Evolutionary conservation across 306 rosid species (phyloP).

Genomic region (Vigna mungo): DNA sequence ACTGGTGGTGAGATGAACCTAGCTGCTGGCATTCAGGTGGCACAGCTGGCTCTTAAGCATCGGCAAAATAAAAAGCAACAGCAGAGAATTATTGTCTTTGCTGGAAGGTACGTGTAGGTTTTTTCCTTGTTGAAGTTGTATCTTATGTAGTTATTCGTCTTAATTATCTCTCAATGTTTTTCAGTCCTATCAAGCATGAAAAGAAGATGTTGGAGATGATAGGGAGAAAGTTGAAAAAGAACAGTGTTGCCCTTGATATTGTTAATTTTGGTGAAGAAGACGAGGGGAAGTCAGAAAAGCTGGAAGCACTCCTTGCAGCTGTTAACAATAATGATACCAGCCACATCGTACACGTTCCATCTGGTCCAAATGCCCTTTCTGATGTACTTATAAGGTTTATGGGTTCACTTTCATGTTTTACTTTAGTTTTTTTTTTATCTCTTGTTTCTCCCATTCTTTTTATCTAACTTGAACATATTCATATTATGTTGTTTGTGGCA

Average conservation of each 20-base stretch:
- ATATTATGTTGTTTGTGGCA: slow-evolving; percentile 45
- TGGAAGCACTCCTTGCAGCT: slow-evolving; percentile 82
- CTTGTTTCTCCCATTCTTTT: slow-evolving; percentile 1
- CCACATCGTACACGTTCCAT: slow-evolving; percentile 54
- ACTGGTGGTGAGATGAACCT: slow-evolving; percentile 95
- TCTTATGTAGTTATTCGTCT: slow-evolving; percentile 27
- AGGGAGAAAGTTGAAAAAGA: slow-evolving; percentile 89
- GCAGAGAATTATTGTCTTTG: slow-evolving; percentile 91
- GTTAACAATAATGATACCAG: slow-evolving; percentile 87
- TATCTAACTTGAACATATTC: slow-evolving; percentile 25
- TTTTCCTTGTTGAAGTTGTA: slow-evolving; percentile 10
- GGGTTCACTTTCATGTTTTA: slow-evolving; percentile 19
- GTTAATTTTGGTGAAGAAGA: slow-evolving; percentile 93
- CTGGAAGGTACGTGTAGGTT: slow-evolving; percentile 71
- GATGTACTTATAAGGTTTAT: slow-evolving; percentile 69
- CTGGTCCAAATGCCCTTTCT: slow-evolving; percentile 59
- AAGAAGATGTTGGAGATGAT: slow-evolving; percentile 84
- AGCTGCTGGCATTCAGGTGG: slow-evolving; percentile 96
- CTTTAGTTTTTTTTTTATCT: slow-evolving; percentile 4
- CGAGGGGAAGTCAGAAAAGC: slow-evolving; percentile 83
- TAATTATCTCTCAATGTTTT: slow-evolving; percentile 40
- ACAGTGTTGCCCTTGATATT: slow-evolving; percentile 91
- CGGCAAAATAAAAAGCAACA: slow-evolving; percentile 98
- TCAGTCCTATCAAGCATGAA: slow-evolving; percentile 80
- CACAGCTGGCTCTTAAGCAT: slow-evolving; percentile 97